Base-by-base conservation (phyloP, 805 yeast genomes). In the Metschnikowia hibisci region DNA sequence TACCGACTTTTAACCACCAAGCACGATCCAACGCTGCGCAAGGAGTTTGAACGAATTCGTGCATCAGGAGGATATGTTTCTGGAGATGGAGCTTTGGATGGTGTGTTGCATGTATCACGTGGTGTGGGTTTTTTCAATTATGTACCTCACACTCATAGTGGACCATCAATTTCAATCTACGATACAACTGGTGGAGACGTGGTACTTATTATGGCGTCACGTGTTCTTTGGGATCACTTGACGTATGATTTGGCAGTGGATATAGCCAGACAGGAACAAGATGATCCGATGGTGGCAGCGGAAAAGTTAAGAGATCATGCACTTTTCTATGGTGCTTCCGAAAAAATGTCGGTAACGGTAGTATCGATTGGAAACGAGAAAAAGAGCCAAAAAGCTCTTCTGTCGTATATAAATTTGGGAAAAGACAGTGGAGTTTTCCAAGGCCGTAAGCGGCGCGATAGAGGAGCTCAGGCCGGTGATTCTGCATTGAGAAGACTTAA, bases 231-330 rank as follows among this genome's bases (percentile, higher is more conserved):
- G 96, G 89, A 90, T 46, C 78, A 74, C 54, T 75, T 93, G 48
- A 78, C 89, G 7, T 80, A 79, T 51, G 95, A 89, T 55, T 75
- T 87, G 11, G 96, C 95, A 0, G 95, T 90, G 28, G 99, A 93
- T 63, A 81, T 93, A 44, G 82, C 90, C 11, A 75, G 96, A 47
- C 87, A 83, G 48, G 87, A 83, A 55, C 81, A 80, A 54, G 81
- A 81, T 14, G 87, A 87, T 53, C 95, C 97, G 2, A 83, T 87
- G 80, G 61, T 81, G 20, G 97, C 97, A 0, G 97, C 99, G 0
- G 95, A 88, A 54, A 88, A 86, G 57, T 71, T 93, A 52, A 79
- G 98, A 57, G 99, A 93, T 63, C 88, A 84, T 68, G 97, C 98
- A 1, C 79, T 91, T 47, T 83, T 96, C 1, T 93, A 89, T 62